These are phyloP conservation scores for Fragaria nilgerrensis DNA, from an alignment of 306 rosid species.

Conservation along the genomic window DNA sequence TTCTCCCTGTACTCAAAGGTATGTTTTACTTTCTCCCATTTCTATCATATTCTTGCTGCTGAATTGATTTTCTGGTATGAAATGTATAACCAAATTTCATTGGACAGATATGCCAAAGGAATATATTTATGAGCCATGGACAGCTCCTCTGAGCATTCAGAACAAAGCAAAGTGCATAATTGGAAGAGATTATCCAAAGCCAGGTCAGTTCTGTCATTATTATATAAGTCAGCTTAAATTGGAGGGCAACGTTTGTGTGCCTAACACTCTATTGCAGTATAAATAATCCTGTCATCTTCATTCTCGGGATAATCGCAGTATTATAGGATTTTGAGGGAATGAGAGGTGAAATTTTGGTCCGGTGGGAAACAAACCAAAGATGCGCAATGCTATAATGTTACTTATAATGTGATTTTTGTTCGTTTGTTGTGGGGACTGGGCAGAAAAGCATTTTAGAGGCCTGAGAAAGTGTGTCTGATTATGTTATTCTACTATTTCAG, in stretches of 20 bases:
- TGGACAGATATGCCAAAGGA: conserved; percentile 79
- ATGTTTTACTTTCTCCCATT: conserved; percentile 13
- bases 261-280: not conserved
- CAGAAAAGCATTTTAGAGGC: not conserved
- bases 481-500: conserved; percentile 36
- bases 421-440: not conserved
- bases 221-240: not conserved
- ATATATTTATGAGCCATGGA: conserved; percentile 97
- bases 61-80: not conserved
- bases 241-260: not conserved
- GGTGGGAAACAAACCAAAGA: not conserved
- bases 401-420: not conserved
- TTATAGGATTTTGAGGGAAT: not conserved
- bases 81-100: conserved; percentile 21
- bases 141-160: conserved; percentile 83
- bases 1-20: conserved; percentile 85
- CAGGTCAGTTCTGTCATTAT: conserved; percentile 53
- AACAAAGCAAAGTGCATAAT: conserved; percentile 84
- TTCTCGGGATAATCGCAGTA: not conserved
- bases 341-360: not conserved
- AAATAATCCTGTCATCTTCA: not conserved
- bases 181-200: conserved; percentile 88
- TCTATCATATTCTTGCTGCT: conserved; percentile 20
- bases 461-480: not conserved
- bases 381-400: not conserved